Conservation (phyloP, 2,329 filamentous ascomycete species). For the Aspergillus sergii region DNA sequence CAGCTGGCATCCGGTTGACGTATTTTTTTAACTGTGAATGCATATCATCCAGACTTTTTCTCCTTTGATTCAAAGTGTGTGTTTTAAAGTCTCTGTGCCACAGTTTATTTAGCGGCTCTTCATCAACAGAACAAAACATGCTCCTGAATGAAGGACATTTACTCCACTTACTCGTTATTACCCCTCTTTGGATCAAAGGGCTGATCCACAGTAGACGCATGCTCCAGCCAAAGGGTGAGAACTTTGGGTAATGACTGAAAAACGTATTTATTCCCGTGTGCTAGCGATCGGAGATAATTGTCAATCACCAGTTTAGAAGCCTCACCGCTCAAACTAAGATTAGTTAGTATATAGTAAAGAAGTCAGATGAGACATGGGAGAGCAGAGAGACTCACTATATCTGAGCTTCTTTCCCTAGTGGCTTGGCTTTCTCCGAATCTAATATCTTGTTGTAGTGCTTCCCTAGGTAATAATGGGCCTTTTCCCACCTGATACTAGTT, state of each 20-base stretch:
- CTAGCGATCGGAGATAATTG: constrained; percentile 85
- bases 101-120: not conserved
- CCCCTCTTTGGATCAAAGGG: constrained; percentile 54
- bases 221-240: constrained; percentile 90
- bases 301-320: constrained; percentile 87
- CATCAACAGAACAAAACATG: not conserved
- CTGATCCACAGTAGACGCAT: constrained; percentile 75
- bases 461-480: constrained; percentile 94
- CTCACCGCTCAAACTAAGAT: constrained; percentile 70
- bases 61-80: constrained; percentile 54
- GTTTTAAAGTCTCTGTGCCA: constrained; percentile 46
- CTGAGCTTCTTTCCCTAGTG: constrained; percentile 74
- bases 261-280: constrained; percentile 90
- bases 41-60: constrained; percentile 67
- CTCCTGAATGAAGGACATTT: not conserved
- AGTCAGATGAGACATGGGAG: not conserved
- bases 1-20: constrained; percentile 56
- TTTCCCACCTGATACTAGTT: constrained; percentile 73
- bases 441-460: constrained; percentile 96
- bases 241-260: constrained; percentile 92
- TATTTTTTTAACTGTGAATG: constrained; percentile 81
- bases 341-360: constrained; percentile 22
- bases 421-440: constrained; percentile 81
- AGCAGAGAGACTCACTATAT: constrained; percentile 53
- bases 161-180: constrained; percentile 44